These are phyloP conservation scores for Cyclotella choctawhatcheeana DNA, from an alignment of 108 stramenopile species.

Conservation along the genomic window DNA sequence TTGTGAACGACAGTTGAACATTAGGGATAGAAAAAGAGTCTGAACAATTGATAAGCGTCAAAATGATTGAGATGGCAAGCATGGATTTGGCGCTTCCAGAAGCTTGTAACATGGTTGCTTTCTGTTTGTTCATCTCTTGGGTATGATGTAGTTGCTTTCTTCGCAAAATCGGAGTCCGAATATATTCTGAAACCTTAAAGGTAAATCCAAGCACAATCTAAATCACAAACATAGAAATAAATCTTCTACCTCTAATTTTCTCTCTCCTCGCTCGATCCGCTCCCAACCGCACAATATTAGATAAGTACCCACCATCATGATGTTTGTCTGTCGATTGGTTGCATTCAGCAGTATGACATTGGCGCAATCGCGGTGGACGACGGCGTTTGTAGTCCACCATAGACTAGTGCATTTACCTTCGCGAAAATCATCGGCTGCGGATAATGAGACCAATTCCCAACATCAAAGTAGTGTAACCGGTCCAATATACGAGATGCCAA, in stretches of 20 bases:
- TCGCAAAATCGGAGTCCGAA: too few relatives aligned
- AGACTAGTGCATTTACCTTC: conserved; percentile 7
- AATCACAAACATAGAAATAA: too few relatives aligned
- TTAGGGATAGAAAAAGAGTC: background rate
- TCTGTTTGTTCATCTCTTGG: background rate
- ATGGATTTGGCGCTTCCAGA: background rate
- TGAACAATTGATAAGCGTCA: background rate
- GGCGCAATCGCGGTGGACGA: background rate
- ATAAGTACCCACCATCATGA: too few relatives aligned
- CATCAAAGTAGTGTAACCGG: conserved; percentile 58
- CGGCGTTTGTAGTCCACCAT: background rate
- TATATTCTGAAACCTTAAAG: too few relatives aligned
- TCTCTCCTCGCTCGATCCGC: too few relatives aligned
- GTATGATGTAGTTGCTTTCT: background rate
- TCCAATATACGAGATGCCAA: conserved; percentile 52
- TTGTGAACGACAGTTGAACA: background rate
- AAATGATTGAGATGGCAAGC: background rate
- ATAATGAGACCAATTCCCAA: background rate
- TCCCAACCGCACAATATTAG: too few relatives aligned
- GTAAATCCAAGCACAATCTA: too few relatives aligned
- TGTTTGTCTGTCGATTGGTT: background rate
- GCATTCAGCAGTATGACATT: background rate
- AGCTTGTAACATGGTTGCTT: too few relatives aligned
- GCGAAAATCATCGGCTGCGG: background rate
- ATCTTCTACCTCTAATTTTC: too few relatives aligned